These are phyloP conservation scores for Myxozyma geophila DNA, from an alignment of 805 yeast species.

Conservation along the genomic window DNA sequence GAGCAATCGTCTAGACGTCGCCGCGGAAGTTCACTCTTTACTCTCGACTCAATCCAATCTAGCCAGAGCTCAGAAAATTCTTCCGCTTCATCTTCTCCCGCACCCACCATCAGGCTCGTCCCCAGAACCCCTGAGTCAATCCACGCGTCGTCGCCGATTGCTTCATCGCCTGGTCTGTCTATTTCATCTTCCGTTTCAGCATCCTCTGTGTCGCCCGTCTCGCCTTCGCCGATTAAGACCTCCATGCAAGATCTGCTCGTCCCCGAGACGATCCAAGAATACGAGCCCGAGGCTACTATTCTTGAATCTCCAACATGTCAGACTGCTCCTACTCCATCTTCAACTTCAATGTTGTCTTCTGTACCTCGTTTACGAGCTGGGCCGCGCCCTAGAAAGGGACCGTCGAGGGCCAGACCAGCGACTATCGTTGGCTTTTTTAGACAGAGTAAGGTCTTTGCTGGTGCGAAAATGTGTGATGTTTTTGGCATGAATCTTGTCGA, in stretches of 20 bases:
- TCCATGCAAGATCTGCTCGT: conserved; percentile 1
- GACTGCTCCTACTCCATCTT: background rate
- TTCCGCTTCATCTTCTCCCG: background rate
- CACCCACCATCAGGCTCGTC: conserved; percentile 1
- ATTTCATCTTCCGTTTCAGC: conserved; percentile 9
- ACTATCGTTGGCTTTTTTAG: conserved; percentile 33
- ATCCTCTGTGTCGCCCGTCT: conserved; percentile 12
- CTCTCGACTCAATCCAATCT: conserved; percentile 1
- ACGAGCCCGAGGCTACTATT: background rate
- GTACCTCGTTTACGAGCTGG: conserved; percentile 8
- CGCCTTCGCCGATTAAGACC: conserved; percentile 12
- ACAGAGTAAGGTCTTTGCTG: conserved; percentile 23
- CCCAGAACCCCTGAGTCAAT: background rate
- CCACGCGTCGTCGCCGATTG: background rate
- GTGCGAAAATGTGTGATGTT: conserved; percentile 24
- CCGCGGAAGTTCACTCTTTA: conserved; percentile 8
- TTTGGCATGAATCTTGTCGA: conserved; percentile 37
- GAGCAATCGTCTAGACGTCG: background rate
- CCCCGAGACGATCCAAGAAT: conserved; percentile 17
- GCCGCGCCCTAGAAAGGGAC: conserved; percentile 23
- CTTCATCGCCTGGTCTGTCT: conserved; percentile 12
- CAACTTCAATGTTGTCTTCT: background rate
- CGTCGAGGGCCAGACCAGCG: conserved; percentile 21
- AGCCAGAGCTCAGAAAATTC: background rate
- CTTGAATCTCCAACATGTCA: background rate